A percentile compares a stretch with the other conserved stretches of the same genome.
phyloP scores from a whole-genome alignment of 768 basidiomycete species.

The Peribolospora baueri region DNA sequence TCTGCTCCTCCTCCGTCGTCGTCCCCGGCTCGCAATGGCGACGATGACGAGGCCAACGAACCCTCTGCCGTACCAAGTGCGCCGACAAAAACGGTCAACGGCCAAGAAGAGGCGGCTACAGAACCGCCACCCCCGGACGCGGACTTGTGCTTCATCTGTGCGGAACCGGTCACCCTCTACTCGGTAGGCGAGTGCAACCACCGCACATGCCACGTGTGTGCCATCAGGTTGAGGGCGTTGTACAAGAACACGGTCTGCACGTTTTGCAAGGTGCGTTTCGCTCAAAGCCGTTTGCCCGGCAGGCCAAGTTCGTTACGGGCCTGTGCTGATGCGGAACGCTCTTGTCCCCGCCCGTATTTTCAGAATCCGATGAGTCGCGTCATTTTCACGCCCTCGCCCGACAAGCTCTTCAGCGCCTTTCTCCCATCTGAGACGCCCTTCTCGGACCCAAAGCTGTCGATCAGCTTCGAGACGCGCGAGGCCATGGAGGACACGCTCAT shows the following conservation, averaged over 20 bases:
- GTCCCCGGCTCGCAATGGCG: no score
- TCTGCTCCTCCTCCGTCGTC: no score
- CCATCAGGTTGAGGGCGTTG: conserved; percentile 58
- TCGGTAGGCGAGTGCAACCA: conserved; percentile 77
- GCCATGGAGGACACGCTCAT: conserved; percentile 89
- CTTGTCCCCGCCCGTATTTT: no score
- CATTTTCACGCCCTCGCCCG: conserved; percentile 47
- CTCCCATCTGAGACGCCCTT: conserved; percentile 31
- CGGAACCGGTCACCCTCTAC: conserved; percentile 75
- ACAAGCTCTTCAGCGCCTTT: conserved; percentile 37
- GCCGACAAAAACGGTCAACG: no score
- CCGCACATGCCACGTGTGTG: conserved; percentile 82
- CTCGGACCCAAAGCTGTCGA: conserved; percentile 28
- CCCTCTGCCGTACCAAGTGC: no score
- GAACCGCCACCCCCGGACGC: conserved; percentile 2
- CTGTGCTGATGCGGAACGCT: no score
- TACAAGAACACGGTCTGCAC: conserved; percentile 88
- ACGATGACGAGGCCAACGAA: no score
- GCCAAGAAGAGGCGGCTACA: no score
- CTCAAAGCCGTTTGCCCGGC: not conserved
- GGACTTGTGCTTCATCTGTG: conserved; percentile 64
- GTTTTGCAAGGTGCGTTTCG: conserved; percentile 60
- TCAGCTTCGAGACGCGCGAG: conserved; percentile 53
- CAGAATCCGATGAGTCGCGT: conserved; percentile 23
- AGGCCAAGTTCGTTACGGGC: no score